phyloP scores from a whole-genome alignment of 2,329 filamentous ascomycete genomes.

The Didymella exigua region DNA sequence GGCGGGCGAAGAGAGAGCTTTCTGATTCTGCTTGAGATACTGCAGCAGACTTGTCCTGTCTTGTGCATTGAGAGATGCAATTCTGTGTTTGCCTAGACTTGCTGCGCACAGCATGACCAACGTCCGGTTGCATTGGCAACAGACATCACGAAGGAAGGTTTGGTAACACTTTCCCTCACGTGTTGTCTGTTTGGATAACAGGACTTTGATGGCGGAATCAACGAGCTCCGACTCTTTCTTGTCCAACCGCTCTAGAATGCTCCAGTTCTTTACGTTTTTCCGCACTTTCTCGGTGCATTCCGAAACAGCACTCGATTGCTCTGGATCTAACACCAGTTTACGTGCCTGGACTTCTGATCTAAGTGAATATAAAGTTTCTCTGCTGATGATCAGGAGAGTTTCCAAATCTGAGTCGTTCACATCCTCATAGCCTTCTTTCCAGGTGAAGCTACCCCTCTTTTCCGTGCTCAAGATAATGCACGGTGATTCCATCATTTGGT shows the following conservation, averaged over 20 bases:
- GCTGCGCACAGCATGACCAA: not conserved
- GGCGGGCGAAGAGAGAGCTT: not conserved
- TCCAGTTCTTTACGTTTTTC: not conserved
- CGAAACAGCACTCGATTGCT: not conserved
- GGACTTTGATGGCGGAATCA: not conserved
- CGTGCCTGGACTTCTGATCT: not conserved
- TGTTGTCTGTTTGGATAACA: not conserved
- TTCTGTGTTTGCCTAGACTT: not conserved
- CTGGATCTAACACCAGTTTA: not conserved
- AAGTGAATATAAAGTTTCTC: not conserved
- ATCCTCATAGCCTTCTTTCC: not conserved
- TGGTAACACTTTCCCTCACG: not conserved
- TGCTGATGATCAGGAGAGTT: not conserved
- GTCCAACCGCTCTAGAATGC: not conserved
- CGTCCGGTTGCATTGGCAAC: not conserved
- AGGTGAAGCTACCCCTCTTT: not conserved
- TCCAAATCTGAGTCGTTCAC: not conserved
- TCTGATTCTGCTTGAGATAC: not conserved
- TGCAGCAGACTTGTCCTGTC: not conserved
- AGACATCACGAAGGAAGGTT: not conserved
- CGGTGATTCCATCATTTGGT: not conserved
- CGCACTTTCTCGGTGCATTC: not conserved
- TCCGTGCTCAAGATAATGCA: not conserved
- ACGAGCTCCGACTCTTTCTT: not conserved
- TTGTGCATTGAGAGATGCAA: not conserved